Conservation (phyloP, 768 basidiomycete species). For the Auriscalpium orientale region DNA sequence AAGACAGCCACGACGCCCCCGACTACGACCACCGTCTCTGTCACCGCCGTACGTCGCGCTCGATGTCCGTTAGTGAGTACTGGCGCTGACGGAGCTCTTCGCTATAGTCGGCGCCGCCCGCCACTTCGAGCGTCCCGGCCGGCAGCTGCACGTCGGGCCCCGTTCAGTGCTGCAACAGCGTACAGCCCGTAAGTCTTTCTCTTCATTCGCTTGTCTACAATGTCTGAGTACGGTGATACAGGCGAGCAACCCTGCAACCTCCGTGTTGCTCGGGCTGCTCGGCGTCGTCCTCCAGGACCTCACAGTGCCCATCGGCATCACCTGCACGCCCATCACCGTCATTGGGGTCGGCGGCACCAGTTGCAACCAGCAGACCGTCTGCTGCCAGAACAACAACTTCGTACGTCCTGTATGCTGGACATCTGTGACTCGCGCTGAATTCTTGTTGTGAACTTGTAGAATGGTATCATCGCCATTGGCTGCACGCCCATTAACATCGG, state of each 20-base stretch:
- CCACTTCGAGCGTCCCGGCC: slow-evolving; percentile 4
- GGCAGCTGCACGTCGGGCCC: slow-evolving; percentile 14
- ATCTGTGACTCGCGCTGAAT: not conserved
- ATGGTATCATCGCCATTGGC: slow-evolving; percentile 29
- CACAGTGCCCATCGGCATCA: not conserved
- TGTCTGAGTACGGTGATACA: not conserved
- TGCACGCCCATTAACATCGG: slow-evolving; percentile 28
- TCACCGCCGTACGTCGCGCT: slow-evolving; percentile 1
- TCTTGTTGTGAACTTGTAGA: not conserved
- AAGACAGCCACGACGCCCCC: not conserved
- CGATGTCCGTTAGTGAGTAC: not conserved
- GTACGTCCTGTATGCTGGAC: not conserved
- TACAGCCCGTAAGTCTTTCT: slow-evolving; percentile 8
- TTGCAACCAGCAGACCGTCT: slow-evolving; percentile 5
- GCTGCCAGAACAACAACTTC: slow-evolving; percentile 11
- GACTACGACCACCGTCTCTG: slow-evolving; percentile 3
- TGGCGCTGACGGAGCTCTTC: not conserved
- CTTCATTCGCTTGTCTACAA: not conserved
- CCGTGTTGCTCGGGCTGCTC: not conserved
- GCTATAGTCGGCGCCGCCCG: not conserved
- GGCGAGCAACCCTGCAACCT: not conserved
- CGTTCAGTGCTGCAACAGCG: slow-evolving; percentile 19
- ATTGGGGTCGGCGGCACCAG: not conserved
- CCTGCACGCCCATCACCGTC: slow-evolving; percentile 6
- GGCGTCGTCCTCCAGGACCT: slow-evolving; percentile 1